Conservation (phyloP, 768 basidiomycete species). For the Ramaria sp. region DNA sequence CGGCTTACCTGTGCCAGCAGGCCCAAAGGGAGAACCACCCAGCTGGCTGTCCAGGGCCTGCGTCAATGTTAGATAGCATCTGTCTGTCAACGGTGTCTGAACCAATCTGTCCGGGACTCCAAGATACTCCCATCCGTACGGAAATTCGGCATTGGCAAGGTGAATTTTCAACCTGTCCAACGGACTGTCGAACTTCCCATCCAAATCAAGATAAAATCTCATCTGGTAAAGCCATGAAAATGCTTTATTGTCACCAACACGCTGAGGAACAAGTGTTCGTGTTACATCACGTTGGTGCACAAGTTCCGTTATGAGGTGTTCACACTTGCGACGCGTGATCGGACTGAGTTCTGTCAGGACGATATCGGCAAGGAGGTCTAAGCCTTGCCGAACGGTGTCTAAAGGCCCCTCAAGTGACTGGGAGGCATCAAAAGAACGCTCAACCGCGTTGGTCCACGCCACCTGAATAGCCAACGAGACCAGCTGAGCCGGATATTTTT, state of each 20-base stretch:
- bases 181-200: conserved; percentile 57
- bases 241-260: conserved; percentile 49
- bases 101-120: conserved; percentile 95
- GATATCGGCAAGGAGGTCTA: conserved; percentile 94
- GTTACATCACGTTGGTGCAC: conserved; percentile 97
- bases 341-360: conserved; percentile 83
- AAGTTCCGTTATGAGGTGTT: conserved; percentile 96
- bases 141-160: conserved; percentile 86
- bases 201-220: conserved; percentile 77
- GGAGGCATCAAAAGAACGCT: conserved; percentile 48
- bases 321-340: conserved; percentile 94
- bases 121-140: conserved; percentile 98
- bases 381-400: conserved; percentile 63
- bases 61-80: conserved; percentile 91
- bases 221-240: conserved; percentile 97
- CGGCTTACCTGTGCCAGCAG: conserved; percentile 81
- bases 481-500: conserved; percentile 89
- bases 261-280: conserved; percentile 61
- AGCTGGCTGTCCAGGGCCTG: conserved; percentile 93
- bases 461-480: conserved; percentile 94
- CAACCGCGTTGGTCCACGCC: conserved; percentile 85
- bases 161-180: conserved; percentile 71
- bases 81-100: conserved; percentile 94
- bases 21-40: conserved; percentile 96
- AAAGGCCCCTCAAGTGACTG: conserved; percentile 54